Evolutionary conservation across 306 rosid species (phyloP), one percentile per base, ranked within the genome.

Genomic region (Quercus mongolica): DNA sequence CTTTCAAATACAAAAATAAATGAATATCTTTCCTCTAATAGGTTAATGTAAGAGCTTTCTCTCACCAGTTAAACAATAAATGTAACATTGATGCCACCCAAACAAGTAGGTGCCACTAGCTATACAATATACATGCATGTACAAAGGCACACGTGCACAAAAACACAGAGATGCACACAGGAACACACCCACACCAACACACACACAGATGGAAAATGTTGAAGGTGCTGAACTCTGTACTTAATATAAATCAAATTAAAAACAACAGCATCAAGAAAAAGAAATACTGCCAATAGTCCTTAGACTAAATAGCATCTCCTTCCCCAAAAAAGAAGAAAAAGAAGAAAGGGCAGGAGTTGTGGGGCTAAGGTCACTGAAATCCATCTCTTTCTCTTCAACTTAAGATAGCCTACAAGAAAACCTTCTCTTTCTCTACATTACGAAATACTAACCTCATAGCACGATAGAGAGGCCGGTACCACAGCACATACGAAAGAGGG

Each of bases 401-500:
- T 38, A 38, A 38, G 46, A 38, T 13, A 49, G 15, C 54, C 15
- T 49, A 49, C 54, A n/a, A 56, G 68, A n/a, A 41, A 59, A 52
- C 33, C 28, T 69, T 78, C 41, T 21, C 30, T 23, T 23, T 61
- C 67, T 23, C 67, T 59, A 23, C 20, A 28, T 26, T 33, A 19
- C n/a, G 0, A 19, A 35, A 20, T 33, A 33, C 62, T 81, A 79
- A 88, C 99, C 97, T 93, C 99, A 96, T 91, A 65, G 99, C 99
- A 63, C 97, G 98, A 83, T 96, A 96, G 61, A 96, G 95, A 30
- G 99, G 99, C 88, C 96, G 86, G 81, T 96, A 96, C 99, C 99
- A 96, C 67, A 96, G 92, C 74, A 93, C 97, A 71, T 96, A 96
- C 12, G 99, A 93, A 79, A 96, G 90, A 28, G 99, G 99, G 74